Evolutionary conservation across 257 asterid genomes (phyloP).

Genomic region (Solanum lignicaule): DNA sequence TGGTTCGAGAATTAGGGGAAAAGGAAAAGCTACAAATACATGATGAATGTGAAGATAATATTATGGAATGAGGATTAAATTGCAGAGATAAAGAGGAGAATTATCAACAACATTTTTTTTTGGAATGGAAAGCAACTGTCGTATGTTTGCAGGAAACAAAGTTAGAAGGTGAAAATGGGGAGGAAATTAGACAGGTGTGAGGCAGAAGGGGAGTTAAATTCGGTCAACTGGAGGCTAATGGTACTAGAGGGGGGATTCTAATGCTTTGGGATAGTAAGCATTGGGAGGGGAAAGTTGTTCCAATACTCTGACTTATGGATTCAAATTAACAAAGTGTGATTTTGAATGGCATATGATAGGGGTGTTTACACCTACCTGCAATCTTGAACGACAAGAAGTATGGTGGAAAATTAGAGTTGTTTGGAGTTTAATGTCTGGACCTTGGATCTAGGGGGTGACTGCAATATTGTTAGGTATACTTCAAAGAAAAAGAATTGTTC

Average conservation of each 20-base stretch:
- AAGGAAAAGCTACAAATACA: background rate
- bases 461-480: background rate
- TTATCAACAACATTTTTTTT: no score
- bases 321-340: no score
- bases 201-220: background rate
- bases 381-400: background rate
- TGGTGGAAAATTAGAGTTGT: background rate
- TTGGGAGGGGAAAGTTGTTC: background rate
- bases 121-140: background rate
- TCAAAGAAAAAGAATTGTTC: background rate
- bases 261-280: background rate
- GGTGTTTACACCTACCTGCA: background rate
- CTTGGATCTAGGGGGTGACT: background rate
- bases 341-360: background rate
- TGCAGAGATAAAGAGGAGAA: background rate
- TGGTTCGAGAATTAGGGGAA: background rate
- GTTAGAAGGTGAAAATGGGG: background rate
- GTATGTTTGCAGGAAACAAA: background rate
- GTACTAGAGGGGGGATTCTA: background rate
- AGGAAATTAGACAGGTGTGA: no score
- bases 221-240: background rate
- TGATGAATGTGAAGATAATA: background rate
- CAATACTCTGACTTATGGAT: background rate
- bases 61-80: background rate
- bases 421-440: background rate